A percentile compares a stretch with the other conserved stretches of the same genome.
These are phyloP conservation scores for Mortierella sp. DNA, from an alignment of 371 early-diverging fungal genomes.

Conservation along the genomic window DNA sequence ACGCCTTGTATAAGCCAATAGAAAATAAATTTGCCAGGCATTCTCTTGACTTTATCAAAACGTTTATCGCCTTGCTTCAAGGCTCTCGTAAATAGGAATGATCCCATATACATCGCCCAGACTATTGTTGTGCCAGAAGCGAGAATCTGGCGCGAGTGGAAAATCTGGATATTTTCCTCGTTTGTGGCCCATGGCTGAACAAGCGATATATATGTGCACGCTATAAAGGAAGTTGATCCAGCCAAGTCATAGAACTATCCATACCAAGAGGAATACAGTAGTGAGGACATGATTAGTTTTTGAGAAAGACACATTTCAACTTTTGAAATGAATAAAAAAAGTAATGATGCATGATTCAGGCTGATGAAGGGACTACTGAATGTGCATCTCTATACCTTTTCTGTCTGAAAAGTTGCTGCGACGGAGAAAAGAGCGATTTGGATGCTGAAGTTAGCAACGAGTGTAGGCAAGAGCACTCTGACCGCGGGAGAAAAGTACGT, in stretches of 20 bases:
- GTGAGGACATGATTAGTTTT: too few species aligned
- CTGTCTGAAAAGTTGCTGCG: constrained; percentile 43
- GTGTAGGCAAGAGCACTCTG: constrained; percentile 17
- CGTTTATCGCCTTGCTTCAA: constrained; percentile 46
- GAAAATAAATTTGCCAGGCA: constrained; percentile 26
- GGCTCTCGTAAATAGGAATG: constrained; percentile 38
- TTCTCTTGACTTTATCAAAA: constrained; percentile 42
- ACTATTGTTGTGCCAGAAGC: constrained; percentile 40
- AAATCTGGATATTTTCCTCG: not conserved
- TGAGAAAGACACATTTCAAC: not conserved
- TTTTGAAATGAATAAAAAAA: not conserved
- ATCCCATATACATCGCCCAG: constrained; percentile 50
- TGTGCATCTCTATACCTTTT: constrained; percentile 29
- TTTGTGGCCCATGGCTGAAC: constrained; percentile 30
- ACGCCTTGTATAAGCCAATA: constrained; percentile 53
- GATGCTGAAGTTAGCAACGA: constrained; percentile 30
- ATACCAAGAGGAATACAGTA: too few species aligned
- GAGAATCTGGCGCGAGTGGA: constrained; percentile 51
- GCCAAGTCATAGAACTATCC: constrained; percentile 48
- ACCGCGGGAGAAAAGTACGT: constrained; percentile 4
- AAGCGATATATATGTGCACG: constrained; percentile 39
- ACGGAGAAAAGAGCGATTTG: constrained; percentile 26
- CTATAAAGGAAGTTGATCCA: constrained; percentile 40
- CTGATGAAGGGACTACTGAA: not conserved
- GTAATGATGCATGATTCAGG: not conserved